Percentiles rank a stretch among this genome's conserved stretches.
Evolutionary conservation across 371 early-diverging fungal genomes (phyloP).

Genomic region (Mucor lusitanicus): DNA sequence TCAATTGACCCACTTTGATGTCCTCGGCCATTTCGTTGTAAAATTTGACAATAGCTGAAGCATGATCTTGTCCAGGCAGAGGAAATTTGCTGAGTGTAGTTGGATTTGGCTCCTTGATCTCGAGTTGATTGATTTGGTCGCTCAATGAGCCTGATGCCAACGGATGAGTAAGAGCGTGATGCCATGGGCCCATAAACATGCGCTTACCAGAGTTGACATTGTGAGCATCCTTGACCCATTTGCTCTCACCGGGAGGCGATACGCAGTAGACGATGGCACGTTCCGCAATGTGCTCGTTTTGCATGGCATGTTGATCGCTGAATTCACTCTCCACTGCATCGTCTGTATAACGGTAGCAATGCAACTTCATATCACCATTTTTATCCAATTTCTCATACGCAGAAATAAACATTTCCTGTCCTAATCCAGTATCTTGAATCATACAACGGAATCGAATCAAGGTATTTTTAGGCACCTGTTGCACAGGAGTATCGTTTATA

Average conservation of each 20-base stretch:
- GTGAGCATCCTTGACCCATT: constrained; percentile 44
- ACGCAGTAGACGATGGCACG: constrained; percentile 56
- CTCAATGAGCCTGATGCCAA: constrained; percentile 5
- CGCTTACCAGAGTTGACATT: constrained; percentile 6
- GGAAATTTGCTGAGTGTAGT: constrained; percentile 47
- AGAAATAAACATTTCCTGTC: constrained; percentile 60
- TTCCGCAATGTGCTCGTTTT: constrained; percentile 41
- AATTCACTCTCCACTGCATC: constrained; percentile 29
- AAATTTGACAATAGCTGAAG: constrained; percentile 56
- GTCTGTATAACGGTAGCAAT: constrained; percentile 44
- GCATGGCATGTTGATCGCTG: constrained; percentile 10
- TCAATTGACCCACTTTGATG: constrained; percentile 55
- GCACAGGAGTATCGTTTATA: constrained; percentile 43
- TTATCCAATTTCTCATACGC: constrained; percentile 39
- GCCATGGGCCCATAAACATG: background rate
- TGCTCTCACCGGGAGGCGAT: constrained; percentile 64
- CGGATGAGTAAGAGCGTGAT: background rate
- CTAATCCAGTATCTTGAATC: constrained; percentile 69
- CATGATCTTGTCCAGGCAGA: constrained; percentile 49
- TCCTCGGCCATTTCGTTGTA: constrained; percentile 39
- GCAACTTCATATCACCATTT: constrained; percentile 20
- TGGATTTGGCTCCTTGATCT: constrained; percentile 10
- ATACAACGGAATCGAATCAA: constrained; percentile 68
- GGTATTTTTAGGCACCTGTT: constrained; percentile 44
- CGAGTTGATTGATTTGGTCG: constrained; percentile 20